These are phyloP conservation scores for Aegilops longissima DNA, from an alignment of 176 grass and related monocot genomes.

Conservation along the genomic window DNA sequence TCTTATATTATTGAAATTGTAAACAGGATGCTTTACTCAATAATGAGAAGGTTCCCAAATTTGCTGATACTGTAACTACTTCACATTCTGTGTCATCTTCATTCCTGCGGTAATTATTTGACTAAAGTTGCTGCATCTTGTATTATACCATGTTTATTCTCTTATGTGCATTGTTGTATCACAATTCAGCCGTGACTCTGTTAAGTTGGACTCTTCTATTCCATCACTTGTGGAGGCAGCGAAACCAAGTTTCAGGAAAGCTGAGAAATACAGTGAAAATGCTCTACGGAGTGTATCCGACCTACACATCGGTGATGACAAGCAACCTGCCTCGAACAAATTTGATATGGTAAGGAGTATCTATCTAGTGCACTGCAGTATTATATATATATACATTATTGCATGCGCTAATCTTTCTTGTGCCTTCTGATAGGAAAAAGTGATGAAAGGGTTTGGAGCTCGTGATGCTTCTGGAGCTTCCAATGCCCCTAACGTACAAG, in stretches of 20 bases:
- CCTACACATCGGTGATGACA: slow-evolving; percentile 76
- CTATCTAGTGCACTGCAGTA: not conserved
- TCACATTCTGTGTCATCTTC: slow-evolving; percentile 34
- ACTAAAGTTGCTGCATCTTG: not conserved
- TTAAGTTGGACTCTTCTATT: slow-evolving; percentile 32
- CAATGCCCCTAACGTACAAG: slow-evolving; percentile 26
- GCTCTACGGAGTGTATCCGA: slow-evolving; percentile 77
- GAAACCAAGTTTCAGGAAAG: slow-evolving; percentile 50
- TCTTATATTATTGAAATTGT: slow-evolving; percentile 16
- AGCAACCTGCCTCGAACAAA: slow-evolving; percentile 47
- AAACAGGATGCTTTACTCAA: slow-evolving; percentile 46
- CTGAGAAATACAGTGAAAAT: slow-evolving; percentile 72
- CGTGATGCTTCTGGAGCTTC: slow-evolving; percentile 40
- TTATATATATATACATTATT: slow-evolving; percentile 21
- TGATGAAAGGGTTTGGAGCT: slow-evolving; percentile 78
- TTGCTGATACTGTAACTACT: slow-evolving; percentile 3
- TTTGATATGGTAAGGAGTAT: slow-evolving; percentile 81
- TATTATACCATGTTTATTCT: not conserved
- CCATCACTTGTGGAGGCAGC: slow-evolving; percentile 17
- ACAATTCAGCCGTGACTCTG: slow-evolving; percentile 20
- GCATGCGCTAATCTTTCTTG: not conserved
- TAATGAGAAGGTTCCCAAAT: slow-evolving; percentile 34
- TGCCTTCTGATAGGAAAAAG: slow-evolving; percentile 74
- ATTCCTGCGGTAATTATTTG: slow-evolving; percentile 39
- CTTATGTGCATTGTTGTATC: slow-evolving; percentile 19